These are phyloP conservation scores for Botryosphaeria dothidea DNA, from an alignment of 2,329 filamentous ascomycete species.

Conservation along the genomic window DNA sequence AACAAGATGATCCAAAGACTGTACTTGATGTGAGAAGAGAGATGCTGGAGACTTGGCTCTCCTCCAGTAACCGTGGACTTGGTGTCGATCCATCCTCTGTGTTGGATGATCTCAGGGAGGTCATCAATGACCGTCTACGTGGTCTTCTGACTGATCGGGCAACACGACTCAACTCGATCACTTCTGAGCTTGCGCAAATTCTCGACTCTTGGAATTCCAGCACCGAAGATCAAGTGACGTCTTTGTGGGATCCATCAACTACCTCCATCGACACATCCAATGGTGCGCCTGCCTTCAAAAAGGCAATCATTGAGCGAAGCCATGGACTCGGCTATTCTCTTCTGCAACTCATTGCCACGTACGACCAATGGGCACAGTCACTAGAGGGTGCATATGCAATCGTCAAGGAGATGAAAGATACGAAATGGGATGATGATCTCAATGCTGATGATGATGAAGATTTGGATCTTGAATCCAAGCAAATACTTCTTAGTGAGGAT, in stretches of 20 bases:
- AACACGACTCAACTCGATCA: conserved; percentile 64
- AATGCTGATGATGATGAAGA: conserved; percentile 72
- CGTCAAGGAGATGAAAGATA: conserved; percentile 65
- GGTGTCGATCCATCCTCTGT: conserved; percentile 69
- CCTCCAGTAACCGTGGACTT: conserved; percentile 63
- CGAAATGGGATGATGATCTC: conserved; percentile 75
- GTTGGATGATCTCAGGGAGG: conserved; percentile 66
- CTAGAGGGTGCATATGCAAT: conserved; percentile 67
- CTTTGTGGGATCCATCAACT: conserved; percentile 68
- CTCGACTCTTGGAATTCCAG: conserved; percentile 59
- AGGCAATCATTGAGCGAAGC: conserved; percentile 66
- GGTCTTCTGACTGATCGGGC: conserved; percentile 65
- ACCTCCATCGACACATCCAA: conserved; percentile 66
- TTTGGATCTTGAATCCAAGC: conserved; percentile 65
- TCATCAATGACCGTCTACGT: conserved; percentile 69
- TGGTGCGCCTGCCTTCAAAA: conserved; percentile 68
- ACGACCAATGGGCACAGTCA: conserved; percentile 72
- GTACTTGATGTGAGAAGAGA: conserved; percentile 70
- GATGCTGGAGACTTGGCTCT: conserved; percentile 74
- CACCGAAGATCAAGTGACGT: conserved; percentile 46
- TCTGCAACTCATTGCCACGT: conserved; percentile 61
- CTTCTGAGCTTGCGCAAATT: conserved; percentile 62
- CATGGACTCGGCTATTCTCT: conserved; percentile 72
- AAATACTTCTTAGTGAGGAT: conserved; percentile 68
- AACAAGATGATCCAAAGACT: conserved; percentile 65